Percentiles rank a stretch among this genome's conserved stretches.
phyloP scores from a whole-genome alignment of 2,329 filamentous ascomycete genomes.

The Xenosphaeropsis pyriputrescens region DNA sequence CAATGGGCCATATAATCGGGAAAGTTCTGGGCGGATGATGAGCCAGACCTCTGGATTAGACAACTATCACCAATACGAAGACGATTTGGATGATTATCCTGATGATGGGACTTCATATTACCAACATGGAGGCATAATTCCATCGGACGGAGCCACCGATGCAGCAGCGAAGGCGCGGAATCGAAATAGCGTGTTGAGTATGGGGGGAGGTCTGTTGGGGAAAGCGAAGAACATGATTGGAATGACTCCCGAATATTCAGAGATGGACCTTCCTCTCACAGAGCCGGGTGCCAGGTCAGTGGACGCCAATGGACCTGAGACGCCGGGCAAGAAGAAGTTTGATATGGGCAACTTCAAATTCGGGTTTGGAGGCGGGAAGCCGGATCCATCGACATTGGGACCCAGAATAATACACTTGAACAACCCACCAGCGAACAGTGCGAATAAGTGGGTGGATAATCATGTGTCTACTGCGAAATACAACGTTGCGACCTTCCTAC shows the following conservation, averaged over 20 bases:
- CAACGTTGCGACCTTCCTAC: slow-evolving; percentile 82
- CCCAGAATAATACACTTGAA: slow-evolving; percentile 91
- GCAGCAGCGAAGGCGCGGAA: slow-evolving; percentile 45
- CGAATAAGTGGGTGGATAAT: slow-evolving; percentile 88
- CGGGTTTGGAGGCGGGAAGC: slow-evolving; percentile 70
- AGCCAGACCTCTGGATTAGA: slow-evolving; percentile 70
- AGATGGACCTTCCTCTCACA: slow-evolving; percentile 95
- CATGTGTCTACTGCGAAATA: slow-evolving; percentile 97
- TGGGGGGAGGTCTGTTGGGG: slow-evolving; percentile 79
- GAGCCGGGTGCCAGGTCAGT: slow-evolving; percentile 45
- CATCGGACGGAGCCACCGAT: slow-evolving; percentile 38
- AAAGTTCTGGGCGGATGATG: slow-evolving; percentile 9
- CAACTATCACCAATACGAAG: slow-evolving; percentile 85
- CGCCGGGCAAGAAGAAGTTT: slow-evolving; percentile 36
- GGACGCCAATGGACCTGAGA: slow-evolving; percentile 27
- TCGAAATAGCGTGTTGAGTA: slow-evolving; percentile 74
- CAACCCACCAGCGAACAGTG: slow-evolving; percentile 82
- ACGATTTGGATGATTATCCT: slow-evolving; percentile 69
- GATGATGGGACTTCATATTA: slow-evolving; percentile 68
- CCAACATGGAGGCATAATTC: slow-evolving; percentile 52
- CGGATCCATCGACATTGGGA: slow-evolving; percentile 80
- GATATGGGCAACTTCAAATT: slow-evolving; percentile 77
- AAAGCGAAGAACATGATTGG: slow-evolving; percentile 82
- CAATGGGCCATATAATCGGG: slow-evolving; percentile 12
- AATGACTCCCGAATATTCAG: slow-evolving; percentile 76